Percentiles rank a stretch among this genome's conserved stretches.
Evolutionary conservation across 805 yeast species (phyloP).

Genomic region (Blastobotrys chiropterorum): DNA sequence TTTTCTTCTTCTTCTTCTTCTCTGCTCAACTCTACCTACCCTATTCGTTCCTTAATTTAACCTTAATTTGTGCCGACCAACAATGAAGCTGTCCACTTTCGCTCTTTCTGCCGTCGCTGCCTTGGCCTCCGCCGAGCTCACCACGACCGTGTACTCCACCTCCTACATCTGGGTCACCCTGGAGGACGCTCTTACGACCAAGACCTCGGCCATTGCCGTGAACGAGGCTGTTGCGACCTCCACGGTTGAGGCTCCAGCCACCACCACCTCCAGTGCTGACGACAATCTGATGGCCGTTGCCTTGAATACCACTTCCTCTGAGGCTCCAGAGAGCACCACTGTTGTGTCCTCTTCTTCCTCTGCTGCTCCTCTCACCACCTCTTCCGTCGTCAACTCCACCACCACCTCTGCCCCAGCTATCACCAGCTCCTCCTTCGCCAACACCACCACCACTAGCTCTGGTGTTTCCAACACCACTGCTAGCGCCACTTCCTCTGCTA

Average conservation of each 20-base stretch:
- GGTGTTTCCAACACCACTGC: constrained; percentile 8
- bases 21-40: not conserved
- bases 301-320: constrained; percentile 5
- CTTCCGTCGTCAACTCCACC: constrained; percentile 1
- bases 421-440: constrained; percentile 10
- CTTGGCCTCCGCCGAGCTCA: constrained; percentile 15
- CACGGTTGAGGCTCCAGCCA: constrained; percentile 9
- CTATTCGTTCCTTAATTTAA: not conserved
- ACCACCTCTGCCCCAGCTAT: constrained; percentile 7
- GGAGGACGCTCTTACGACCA: constrained; percentile 8
- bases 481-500: constrained; percentile 1
- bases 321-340: constrained; percentile 4
- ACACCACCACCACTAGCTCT: constrained; percentile 7
- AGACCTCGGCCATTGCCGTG: constrained; percentile 12
- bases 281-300: constrained; percentile 13
- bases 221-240: constrained; percentile 11
- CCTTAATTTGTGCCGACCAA: not conserved
- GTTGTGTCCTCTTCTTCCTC: constrained; percentile 2
- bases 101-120: constrained; percentile 7
- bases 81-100: constrained; percentile 14
- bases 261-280: constrained; percentile 5
- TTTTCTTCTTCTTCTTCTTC: not conserved
- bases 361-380: constrained; percentile 2
- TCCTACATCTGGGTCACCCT: constrained; percentile 21
- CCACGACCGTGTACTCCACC: constrained; percentile 21